These are phyloP conservation scores for Amauroascus verrucosus DNA, from an alignment of 2,329 filamentous ascomycete genomes.

Conservation along the genomic window DNA sequence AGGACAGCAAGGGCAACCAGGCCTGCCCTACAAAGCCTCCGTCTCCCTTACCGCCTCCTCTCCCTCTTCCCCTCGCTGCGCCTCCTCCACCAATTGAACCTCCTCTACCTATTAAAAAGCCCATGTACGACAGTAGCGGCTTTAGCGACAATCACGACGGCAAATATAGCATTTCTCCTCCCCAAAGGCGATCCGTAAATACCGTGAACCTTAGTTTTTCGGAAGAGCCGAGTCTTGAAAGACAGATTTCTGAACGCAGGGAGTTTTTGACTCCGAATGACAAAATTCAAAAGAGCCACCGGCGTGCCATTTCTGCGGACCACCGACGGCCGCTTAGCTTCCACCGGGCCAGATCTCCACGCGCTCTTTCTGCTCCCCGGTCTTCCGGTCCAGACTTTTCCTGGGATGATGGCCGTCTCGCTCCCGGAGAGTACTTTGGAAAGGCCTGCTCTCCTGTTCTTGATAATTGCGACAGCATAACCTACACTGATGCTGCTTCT, in stretches of 20 bases:
- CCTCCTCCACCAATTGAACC: slow-evolving; percentile 7
- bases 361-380: slow-evolving; percentile 29
- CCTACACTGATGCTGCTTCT: slow-evolving; percentile 43
- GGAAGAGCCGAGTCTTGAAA: slow-evolving; percentile 22
- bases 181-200: slow-evolving; percentile 1
- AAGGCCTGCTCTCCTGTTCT: slow-evolving; percentile 16
- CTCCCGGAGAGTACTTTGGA: slow-evolving; percentile 16
- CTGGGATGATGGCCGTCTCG: slow-evolving; percentile 26
- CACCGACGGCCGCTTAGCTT: slow-evolving; percentile 35
- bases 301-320: slow-evolving; percentile 57
- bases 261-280: slow-evolving; percentile 59
- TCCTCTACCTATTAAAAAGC: background rate
- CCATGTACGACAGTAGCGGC: slow-evolving; percentile 2
- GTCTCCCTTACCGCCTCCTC: slow-evolving; percentile 18
- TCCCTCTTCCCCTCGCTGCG: background rate
- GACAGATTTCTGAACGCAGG: slow-evolving; percentile 55
- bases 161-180: slow-evolving; percentile 1
- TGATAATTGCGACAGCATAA: slow-evolving; percentile 22
- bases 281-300: slow-evolving; percentile 39
- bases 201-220: background rate
- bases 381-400: slow-evolving; percentile 35
- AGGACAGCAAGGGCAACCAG: slow-evolving; percentile 26
- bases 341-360: slow-evolving; percentile 37
- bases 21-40: slow-evolving; percentile 15
- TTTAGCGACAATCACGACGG: slow-evolving; percentile 14